Percentiles rank a stretch among this genome's conserved stretches.
Conservation (phyloP, 257 asterid genomes). For the Nicotiana tabacum region DNA sequence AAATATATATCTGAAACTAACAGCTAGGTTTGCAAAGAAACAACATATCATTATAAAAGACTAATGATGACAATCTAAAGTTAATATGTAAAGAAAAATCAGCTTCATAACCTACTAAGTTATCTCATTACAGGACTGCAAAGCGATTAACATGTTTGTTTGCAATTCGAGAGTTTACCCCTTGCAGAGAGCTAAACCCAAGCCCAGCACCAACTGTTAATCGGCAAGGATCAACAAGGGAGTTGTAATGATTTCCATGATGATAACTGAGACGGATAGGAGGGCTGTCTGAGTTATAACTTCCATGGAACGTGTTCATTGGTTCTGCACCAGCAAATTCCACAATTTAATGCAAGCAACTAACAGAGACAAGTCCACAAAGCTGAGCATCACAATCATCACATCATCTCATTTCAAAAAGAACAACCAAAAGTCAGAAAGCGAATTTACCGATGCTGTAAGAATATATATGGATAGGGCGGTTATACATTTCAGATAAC, state of each 20-base stretch:
- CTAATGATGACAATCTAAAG: background rate
- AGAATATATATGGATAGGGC: slow-evolving; percentile 94
- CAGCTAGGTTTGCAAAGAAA: background rate
- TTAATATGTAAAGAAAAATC: background rate
- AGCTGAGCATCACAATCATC: background rate
- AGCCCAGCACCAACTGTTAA: slow-evolving; percentile 84
- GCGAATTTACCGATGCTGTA: slow-evolving; percentile 71
- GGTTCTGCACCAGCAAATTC: slow-evolving; percentile 53
- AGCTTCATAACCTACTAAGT: background rate
- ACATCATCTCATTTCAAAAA: background rate
- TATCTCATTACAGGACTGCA: background rate
- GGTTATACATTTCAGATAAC: slow-evolving; percentile 89
- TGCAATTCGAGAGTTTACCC: slow-evolving; percentile 42
- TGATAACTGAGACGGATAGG: slow-evolving; percentile 92
- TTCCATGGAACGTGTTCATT: slow-evolving; percentile 90
- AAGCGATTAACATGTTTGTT: background rate
- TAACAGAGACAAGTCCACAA: background rate
- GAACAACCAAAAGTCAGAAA: background rate
- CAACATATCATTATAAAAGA: background rate
- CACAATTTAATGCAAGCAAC: background rate
- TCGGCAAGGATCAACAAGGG: slow-evolving; percentile 93
- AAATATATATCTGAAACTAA: background rate
- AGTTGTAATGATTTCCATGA: slow-evolving; percentile 95
- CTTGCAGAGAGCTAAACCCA: slow-evolving; percentile 84
- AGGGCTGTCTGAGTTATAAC: slow-evolving; percentile 78